Evolutionary conservation across 768 basidiomycete species (phyloP).

Genomic region (Podaxis sp.): DNA sequence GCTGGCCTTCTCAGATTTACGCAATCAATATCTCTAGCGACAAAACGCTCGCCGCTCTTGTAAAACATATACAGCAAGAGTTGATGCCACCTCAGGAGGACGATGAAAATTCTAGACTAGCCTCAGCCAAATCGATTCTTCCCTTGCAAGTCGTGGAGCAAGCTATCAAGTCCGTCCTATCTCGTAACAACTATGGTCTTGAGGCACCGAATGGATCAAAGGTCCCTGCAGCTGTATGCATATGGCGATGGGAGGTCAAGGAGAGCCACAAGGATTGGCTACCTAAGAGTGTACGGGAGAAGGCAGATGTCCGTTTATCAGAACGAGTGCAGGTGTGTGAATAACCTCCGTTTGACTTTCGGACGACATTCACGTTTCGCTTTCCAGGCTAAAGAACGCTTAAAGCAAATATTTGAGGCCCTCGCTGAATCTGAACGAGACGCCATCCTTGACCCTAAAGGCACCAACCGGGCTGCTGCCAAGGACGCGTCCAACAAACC

Average conservation of each 20-base stretch:
- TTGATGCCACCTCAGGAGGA: conserved; percentile 67
- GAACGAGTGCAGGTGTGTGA: conserved; percentile 65
- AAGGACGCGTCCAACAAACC: conserved; percentile 32
- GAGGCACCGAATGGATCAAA: conserved; percentile 52
- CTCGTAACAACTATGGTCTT: conserved; percentile 81
- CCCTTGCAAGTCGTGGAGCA: conserved; percentile 59
- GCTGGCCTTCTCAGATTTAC: background rate
- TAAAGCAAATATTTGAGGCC: conserved; percentile 53
- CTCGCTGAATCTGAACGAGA: conserved; percentile 58
- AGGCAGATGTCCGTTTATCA: conserved; percentile 53
- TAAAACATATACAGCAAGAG: conserved; percentile 68
- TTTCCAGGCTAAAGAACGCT: conserved; percentile 56
- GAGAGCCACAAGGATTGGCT: conserved; percentile 58
- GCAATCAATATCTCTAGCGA: conserved; percentile 49
- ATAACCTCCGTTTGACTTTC: background rate
- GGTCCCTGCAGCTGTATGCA: conserved; percentile 59
- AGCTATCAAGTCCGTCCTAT: conserved; percentile 61
- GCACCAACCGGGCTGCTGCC: conserved; percentile 31
- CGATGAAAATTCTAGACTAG: conserved; percentile 42
- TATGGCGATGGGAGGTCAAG: conserved; percentile 89
- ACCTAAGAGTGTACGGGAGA: conserved; percentile 64
- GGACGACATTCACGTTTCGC: background rate
- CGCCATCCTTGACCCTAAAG: conserved; percentile 55
- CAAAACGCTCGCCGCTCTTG: conserved; percentile 60
- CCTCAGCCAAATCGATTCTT: conserved; percentile 38